Conservation (phyloP, 345 rosid species). For the Adansonia digitata region DNA sequence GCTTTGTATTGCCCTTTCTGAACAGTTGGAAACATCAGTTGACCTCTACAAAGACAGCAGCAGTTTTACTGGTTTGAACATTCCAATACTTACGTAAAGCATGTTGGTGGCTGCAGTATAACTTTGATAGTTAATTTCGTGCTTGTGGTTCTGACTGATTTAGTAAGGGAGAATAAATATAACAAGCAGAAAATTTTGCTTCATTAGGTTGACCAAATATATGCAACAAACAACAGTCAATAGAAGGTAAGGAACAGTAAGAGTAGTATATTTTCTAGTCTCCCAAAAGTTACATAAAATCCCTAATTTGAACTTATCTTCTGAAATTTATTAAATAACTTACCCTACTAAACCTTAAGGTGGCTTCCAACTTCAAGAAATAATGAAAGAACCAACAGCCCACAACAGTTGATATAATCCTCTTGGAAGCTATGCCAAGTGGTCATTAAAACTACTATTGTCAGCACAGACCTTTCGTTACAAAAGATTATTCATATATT, state of each 20-base stretch:
- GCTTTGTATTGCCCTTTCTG: not conserved
- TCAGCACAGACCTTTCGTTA: not conserved
- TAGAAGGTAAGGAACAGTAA: not conserved
- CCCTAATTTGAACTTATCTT: not conserved
- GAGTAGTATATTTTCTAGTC: not conserved
- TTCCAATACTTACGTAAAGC: not conserved
- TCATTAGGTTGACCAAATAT: not conserved
- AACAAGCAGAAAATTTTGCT: not conserved
- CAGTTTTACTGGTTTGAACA: not conserved
- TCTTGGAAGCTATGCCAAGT: not conserved
- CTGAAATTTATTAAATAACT: not conserved
- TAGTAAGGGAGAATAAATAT: not conserved
- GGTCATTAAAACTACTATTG: not conserved
- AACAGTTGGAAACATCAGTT: not conserved
- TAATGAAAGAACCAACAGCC: not conserved
- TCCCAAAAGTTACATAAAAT: not conserved
- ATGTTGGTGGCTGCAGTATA: not conserved
- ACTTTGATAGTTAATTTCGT: not conserved
- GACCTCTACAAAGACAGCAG: not conserved
- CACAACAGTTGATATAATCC: not conserved
- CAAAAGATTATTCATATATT: not conserved
- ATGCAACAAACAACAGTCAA: not conserved
- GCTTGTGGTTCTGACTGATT: not conserved
- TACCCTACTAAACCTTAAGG: not conserved
- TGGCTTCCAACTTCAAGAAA: not conserved